Evolutionary conservation across 257 asterid species (phyloP).

Genomic region (Solanum chaucha): DNA sequence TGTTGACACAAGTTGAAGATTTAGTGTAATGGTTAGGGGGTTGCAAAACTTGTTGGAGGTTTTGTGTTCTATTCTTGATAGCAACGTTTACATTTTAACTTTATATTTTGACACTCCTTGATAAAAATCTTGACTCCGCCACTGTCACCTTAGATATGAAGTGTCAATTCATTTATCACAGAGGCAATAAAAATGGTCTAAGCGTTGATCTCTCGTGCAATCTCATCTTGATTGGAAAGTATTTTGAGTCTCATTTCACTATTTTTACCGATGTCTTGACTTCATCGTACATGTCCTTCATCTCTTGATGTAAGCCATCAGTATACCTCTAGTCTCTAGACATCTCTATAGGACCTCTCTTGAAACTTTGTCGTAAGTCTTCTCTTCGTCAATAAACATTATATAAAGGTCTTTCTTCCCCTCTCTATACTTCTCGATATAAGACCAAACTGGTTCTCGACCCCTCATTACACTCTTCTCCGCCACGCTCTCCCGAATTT

Average conservation of each 20-base stretch:
- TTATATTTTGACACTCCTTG: no score
- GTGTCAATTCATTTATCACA: background rate
- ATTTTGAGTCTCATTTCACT: background rate
- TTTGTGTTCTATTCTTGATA: no score
- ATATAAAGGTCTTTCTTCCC: background rate
- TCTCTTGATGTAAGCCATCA: background rate
- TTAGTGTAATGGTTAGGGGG: no score
- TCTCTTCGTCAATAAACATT: background rate
- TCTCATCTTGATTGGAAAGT: background rate
- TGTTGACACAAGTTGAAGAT: no score
- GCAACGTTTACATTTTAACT: no score
- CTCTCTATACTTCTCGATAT: no score
- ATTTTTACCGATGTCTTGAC: background rate
- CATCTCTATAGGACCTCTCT: background rate
- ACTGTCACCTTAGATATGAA: background rate
- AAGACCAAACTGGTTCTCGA: background rate
- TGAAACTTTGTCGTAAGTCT: background rate
- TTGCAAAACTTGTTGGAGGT: no score
- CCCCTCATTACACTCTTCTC: background rate
- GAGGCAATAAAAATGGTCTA: background rate
- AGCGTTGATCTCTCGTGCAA: background rate
- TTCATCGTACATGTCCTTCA: background rate
- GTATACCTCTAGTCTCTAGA: background rate
- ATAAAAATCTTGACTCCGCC: no score
- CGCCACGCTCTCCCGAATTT: background rate